Percentiles rank a stretch among this genome's conserved stretches.
These are phyloP conservation scores for Lecanicillium sp. DNA, from an alignment of 2,329 filamentous ascomycete species.

Conservation along the genomic window DNA sequence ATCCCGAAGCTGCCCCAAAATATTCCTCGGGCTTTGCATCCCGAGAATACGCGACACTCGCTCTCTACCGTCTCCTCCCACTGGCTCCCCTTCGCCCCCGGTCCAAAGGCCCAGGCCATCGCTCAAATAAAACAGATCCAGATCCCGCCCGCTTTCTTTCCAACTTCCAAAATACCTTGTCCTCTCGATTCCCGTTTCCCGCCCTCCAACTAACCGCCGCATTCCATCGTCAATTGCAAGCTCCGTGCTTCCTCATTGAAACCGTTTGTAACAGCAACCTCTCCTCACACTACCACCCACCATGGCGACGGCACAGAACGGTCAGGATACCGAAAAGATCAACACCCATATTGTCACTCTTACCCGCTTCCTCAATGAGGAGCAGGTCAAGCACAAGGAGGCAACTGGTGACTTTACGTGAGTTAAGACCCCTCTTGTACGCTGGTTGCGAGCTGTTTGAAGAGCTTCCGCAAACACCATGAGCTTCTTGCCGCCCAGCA, in stretches of 20 bases:
- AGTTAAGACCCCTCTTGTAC: too few species aligned
- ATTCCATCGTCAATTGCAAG: too few species aligned
- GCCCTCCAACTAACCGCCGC: constrained; percentile 1
- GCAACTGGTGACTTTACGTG: constrained; percentile 98
- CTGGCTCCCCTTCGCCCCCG: background rate
- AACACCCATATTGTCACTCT: constrained; percentile 96
- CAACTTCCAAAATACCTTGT: constrained; percentile 3
- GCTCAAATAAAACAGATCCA: too few species aligned
- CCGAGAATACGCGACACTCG: constrained; percentile 7
- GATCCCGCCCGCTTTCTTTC: too few species aligned
- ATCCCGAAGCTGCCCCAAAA: constrained; percentile 2
- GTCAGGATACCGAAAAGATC: constrained; percentile 61
- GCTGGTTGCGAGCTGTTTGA: background rate
- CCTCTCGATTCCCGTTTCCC: constrained; percentile 1
- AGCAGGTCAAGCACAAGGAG: constrained; percentile 86
- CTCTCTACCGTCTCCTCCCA: too few species aligned
- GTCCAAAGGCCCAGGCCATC: constrained; percentile 6
- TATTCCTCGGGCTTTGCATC: constrained; percentile 9
- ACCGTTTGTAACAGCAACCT: constrained; percentile 8
- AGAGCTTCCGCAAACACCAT: too few species aligned
- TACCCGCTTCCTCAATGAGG: constrained; percentile 91
- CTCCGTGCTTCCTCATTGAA: too few species aligned
- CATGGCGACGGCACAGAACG: constrained; percentile 26
- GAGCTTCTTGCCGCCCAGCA: background rate
- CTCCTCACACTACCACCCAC: constrained; percentile 13